phyloP scores from a whole-genome alignment of 2,329 filamentous ascomycete species.

The Colletotrichum limetticola region DNA sequence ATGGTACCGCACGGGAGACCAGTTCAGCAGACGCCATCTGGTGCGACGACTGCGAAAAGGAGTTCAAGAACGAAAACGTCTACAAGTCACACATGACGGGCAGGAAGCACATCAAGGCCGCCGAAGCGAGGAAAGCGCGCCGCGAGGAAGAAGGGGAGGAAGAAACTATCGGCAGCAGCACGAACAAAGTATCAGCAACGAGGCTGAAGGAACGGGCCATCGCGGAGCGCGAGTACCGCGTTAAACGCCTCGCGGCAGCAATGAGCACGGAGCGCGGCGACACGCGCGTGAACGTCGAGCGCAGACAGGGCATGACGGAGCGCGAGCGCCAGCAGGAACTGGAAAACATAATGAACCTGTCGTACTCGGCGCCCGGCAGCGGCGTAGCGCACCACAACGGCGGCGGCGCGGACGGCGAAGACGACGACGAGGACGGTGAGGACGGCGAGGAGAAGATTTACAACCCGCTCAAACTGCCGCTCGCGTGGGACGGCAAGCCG shows the following conservation, averaged over 20 bases:
- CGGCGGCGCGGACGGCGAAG: constrained; percentile 45
- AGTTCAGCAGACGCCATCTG: constrained; percentile 75
- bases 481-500: constrained; percentile 98
- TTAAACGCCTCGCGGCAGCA: constrained; percentile 81
- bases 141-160: constrained; percentile 49
- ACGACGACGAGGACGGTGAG: constrained; percentile 75
- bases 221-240: constrained; percentile 86
- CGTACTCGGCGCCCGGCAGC: constrained; percentile 56
- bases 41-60: constrained; percentile 93
- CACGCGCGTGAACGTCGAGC: constrained; percentile 93
- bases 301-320: constrained; percentile 97
- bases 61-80: constrained; percentile 95
- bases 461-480: constrained; percentile 93
- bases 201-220: constrained; percentile 89
- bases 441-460: constrained; percentile 91
- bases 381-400: background rate
- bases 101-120: constrained; percentile 92
- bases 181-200: constrained; percentile 50
- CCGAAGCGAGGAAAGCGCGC: constrained; percentile 69
- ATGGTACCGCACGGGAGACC: constrained; percentile 45
- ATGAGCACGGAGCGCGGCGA: constrained; percentile 91
- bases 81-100: constrained; percentile 90
- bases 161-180: constrained; percentile 41
- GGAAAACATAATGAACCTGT: constrained; percentile 77
- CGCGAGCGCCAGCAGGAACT: constrained; percentile 94